Percentiles rank a stretch among this genome's conserved stretches.
These are phyloP conservation scores for Hypomyces perniciosus DNA, from an alignment of 2,329 filamentous ascomycete species.

Conservation along the genomic window DNA sequence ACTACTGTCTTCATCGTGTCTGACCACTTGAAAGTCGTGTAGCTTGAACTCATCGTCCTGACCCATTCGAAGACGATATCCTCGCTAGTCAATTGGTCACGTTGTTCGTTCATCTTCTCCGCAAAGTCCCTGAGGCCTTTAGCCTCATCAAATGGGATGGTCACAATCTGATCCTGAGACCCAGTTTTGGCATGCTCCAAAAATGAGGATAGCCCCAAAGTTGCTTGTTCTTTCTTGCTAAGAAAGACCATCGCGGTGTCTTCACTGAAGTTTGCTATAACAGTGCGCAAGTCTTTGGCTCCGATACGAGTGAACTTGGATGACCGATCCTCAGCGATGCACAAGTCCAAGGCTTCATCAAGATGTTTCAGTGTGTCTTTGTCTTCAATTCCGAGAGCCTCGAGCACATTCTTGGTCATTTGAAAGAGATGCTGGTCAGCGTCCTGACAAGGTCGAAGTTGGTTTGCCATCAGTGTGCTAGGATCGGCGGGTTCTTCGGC, in stretches of 20 bases:
- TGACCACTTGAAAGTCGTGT: slow-evolving; percentile 51
- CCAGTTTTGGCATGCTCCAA: slow-evolving; percentile 57
- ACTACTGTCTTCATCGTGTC: slow-evolving; percentile 51
- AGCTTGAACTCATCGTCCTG: slow-evolving; percentile 43
- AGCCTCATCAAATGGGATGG: slow-evolving; percentile 45
- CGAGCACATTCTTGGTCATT: slow-evolving; percentile 48
- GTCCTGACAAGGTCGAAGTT: slow-evolving; percentile 52
- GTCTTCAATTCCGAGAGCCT: slow-evolving; percentile 50
- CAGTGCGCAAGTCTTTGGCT: slow-evolving; percentile 44
- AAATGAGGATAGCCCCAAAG: slow-evolving; percentile 53
- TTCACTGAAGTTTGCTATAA: slow-evolving; percentile 46
- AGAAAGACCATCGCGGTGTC: slow-evolving; percentile 48
- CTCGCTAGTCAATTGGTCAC: slow-evolving; percentile 46
- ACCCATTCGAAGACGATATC: slow-evolving; percentile 58
- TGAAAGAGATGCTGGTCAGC: slow-evolving; percentile 52
- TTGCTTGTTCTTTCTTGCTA: slow-evolving; percentile 46
- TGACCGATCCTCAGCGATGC: slow-evolving; percentile 44
- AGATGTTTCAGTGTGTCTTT: slow-evolving; percentile 39
- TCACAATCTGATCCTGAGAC: slow-evolving; percentile 43
- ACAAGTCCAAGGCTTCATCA: slow-evolving; percentile 47
- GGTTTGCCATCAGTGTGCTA: slow-evolving; percentile 45
- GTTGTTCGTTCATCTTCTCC: slow-evolving; percentile 35
- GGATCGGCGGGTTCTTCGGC: slow-evolving; percentile 49
- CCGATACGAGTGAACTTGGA: slow-evolving; percentile 41
- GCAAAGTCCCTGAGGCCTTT: slow-evolving; percentile 49